Conservation (phyloP, 495 filamentous ascomycete genomes). For the Stereocaulon alpinum region DNA sequence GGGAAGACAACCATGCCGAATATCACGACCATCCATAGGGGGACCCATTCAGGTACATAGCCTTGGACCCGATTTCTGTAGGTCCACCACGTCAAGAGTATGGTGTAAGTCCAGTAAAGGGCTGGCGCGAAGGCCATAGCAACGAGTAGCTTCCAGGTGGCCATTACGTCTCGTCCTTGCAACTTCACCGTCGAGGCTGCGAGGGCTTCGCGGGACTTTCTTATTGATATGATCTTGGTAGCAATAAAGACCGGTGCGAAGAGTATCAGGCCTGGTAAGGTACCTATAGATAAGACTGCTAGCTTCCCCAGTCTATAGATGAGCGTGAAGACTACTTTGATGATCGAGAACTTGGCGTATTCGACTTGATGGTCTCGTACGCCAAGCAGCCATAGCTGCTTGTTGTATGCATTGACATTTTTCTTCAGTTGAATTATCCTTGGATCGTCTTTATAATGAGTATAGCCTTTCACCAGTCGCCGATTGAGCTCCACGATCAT, state of each 20-base stretch:
- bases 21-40: slow-evolving; percentile 64
- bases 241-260: slow-evolving; percentile 88
- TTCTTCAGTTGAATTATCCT: slow-evolving; percentile 71
- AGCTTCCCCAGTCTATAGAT: slow-evolving; percentile 75
- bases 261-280: slow-evolving; percentile 75
- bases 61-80: slow-evolving; percentile 73
- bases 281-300: slow-evolving; percentile 61
- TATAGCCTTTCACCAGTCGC: slow-evolving; percentile 83
- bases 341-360: slow-evolving; percentile 73
- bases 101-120: slow-evolving; percentile 72
- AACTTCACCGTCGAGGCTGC: slow-evolving; percentile 91
- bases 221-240: slow-evolving; percentile 78
- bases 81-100: slow-evolving; percentile 64
- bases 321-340: slow-evolving; percentile 63
- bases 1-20: slow-evolving; percentile 73
- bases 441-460: slow-evolving; percentile 81
- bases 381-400: slow-evolving; percentile 70
- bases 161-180: slow-evolving; percentile 88
- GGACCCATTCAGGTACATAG: slow-evolving; percentile 65
- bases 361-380: slow-evolving; percentile 93
- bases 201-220: slow-evolving; percentile 82
- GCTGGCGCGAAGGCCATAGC: slow-evolving; percentile 78
- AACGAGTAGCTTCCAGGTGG: slow-evolving; percentile 96
- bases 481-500: slow-evolving; percentile 95
- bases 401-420: slow-evolving; percentile 78